These are phyloP conservation scores for Epichloe typhina DNA, from an alignment of 2,329 filamentous ascomycete species.

Conservation along the genomic window DNA sequence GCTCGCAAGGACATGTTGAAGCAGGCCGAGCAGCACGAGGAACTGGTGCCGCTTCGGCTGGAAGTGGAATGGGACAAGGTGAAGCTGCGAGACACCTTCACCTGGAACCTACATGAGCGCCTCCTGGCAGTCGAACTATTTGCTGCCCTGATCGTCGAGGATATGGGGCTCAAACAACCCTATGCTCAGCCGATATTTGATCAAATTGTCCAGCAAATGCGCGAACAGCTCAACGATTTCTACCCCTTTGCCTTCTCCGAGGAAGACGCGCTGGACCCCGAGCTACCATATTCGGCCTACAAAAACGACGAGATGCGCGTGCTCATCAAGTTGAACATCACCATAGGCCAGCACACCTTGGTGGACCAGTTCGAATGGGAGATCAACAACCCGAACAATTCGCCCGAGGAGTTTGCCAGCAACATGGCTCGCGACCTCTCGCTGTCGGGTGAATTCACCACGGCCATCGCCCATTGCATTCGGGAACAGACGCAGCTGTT, in stretches of 20 bases:
- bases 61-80: constrained; percentile 95
- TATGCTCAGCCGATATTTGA: constrained; percentile 50
- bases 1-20: constrained; percentile 66
- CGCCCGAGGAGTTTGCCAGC: constrained; percentile 83
- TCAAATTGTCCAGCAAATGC: constrained; percentile 54
- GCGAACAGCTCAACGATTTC: constrained; percentile 84
- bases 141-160: constrained; percentile 79
- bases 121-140: constrained; percentile 70
- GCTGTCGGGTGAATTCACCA: constrained; percentile 88
- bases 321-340: constrained; percentile 91
- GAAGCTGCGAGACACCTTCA: constrained; percentile 92
- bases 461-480: constrained; percentile 94
- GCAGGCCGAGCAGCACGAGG: constrained; percentile 83
- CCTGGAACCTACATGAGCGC: constrained; percentile 94
- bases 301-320: constrained; percentile 99
- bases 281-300: constrained; percentile 82
- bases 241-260: constrained; percentile 85
- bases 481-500: constrained; percentile 93
- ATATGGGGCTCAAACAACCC: constrained; percentile 68
- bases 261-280: constrained; percentile 80
- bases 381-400: constrained; percentile 88
- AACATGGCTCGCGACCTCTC: constrained; percentile 85
- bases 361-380: constrained; percentile 99
- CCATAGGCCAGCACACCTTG: constrained; percentile 84
- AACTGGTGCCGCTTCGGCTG: constrained; percentile 78